These are phyloP conservation scores for Excoecaria cochinchinensis DNA, from an alignment of 345 rosid species.

Conservation along the genomic window DNA sequence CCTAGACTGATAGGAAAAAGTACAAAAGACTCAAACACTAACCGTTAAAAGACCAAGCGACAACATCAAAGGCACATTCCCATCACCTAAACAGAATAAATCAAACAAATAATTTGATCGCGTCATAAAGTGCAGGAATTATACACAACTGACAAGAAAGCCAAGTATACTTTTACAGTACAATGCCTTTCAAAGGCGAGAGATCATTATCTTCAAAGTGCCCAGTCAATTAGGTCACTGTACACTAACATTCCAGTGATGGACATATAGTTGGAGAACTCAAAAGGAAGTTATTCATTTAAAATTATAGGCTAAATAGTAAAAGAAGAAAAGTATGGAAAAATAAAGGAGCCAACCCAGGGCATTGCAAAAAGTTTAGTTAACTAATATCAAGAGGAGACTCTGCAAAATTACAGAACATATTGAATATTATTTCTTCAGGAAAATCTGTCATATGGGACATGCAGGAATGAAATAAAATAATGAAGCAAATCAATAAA, in stretches of 20 bases:
- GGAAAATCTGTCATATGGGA: background rate
- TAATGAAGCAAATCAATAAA: background rate
- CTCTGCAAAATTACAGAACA: too few species aligned
- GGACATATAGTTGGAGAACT: background rate
- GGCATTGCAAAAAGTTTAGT: background rate
- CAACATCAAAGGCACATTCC: slow-evolving; percentile 69
- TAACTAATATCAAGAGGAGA: background rate
- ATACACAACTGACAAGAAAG: background rate
- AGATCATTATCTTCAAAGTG: background rate
- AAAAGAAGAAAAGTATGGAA: background rate
- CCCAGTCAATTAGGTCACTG: background rate
- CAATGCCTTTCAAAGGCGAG: slow-evolving; percentile 2
- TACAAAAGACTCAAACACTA: slow-evolving; percentile 22
- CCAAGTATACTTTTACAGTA: background rate
- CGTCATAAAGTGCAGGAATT: background rate
- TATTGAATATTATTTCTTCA: background rate
- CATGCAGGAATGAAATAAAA: background rate
- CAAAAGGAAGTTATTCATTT: background rate
- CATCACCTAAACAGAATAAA: slow-evolving; percentile 67
- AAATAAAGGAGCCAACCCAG: background rate
- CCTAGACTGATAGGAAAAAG: slow-evolving; percentile 3
- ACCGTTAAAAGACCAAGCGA: slow-evolving; percentile 85
- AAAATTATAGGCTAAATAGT: background rate
- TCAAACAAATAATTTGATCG: background rate
- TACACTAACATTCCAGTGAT: background rate